A percentile compares a stretch with the other conserved stretches of the same genome.
Evolutionary conservation across 1,284 basidiomycete species (phyloP).

Genomic region (Marasmius oreades): DNA sequence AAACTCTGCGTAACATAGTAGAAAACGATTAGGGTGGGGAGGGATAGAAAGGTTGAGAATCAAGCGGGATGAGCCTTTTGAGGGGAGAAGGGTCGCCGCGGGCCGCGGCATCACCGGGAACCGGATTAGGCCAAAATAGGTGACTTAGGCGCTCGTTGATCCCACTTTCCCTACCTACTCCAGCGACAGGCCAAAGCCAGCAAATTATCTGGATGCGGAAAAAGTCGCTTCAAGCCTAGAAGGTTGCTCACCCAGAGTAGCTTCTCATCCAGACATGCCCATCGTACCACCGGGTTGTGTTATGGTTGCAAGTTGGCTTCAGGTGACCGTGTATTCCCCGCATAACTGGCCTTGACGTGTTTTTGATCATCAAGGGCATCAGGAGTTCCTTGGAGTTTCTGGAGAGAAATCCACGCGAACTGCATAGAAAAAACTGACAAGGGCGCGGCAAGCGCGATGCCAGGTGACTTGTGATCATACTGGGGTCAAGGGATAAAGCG

Average conservation of each 20-base stretch:
- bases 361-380: neutral
- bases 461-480: too few species aligned
- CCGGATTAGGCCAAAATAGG: neutral
- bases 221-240: neutral
- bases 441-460: too few species aligned
- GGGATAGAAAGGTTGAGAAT: neutral
- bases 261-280: neutral
- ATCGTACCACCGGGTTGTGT: neutral
- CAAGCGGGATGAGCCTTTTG: neutral
- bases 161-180: too few species aligned
- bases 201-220: too few species aligned
- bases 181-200: too few species aligned
- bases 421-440: neutral
- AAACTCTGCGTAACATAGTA: neutral
- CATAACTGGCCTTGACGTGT: neutral
- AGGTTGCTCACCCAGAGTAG: neutral
- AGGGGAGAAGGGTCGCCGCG: neutral
- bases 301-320: neutral
- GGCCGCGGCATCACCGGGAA: neutral
- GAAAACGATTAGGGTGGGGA: neutral
- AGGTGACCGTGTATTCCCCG: neutral
- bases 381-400: neutral
- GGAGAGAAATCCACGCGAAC: neutral
- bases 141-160: neutral
- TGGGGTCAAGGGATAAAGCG: too few species aligned